Conservation (phyloP, 495 filamentous ascomycete genomes). For the Hypoxylon fragiforme region DNA sequence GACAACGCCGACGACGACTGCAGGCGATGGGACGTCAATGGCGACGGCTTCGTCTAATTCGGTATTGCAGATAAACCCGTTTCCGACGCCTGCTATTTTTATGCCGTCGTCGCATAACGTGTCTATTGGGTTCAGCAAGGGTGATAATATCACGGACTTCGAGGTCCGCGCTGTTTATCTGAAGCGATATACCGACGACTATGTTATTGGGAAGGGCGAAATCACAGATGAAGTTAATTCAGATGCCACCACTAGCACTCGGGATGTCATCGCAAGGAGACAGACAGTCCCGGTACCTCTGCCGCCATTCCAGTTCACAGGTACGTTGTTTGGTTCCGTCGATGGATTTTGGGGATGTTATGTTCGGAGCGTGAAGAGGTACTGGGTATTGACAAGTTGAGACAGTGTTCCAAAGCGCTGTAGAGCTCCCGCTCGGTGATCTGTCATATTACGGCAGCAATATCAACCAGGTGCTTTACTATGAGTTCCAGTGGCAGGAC, state of each 20-base stretch:
- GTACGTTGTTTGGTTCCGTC: slow-evolving; percentile 14
- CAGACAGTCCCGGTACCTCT: neutral
- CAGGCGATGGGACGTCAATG: slow-evolving; percentile 5
- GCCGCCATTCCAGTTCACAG: slow-evolving; percentile 5
- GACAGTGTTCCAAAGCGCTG: slow-evolving; percentile 8
- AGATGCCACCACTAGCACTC: neutral
- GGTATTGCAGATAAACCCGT: slow-evolving; percentile 1
- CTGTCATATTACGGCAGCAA: neutral
- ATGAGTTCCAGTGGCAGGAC: slow-evolving; percentile 23
- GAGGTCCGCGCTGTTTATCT: slow-evolving; percentile 7
- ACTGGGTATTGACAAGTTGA: slow-evolving; percentile 1
- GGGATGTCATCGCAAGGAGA: neutral
- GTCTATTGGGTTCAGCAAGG: slow-evolving; percentile 1
- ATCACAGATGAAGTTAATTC: neutral
- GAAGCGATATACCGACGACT: slow-evolving; percentile 10
- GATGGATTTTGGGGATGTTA: no score
- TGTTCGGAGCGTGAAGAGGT: no score
- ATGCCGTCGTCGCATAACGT: neutral
- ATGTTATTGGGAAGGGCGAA: slow-evolving; percentile 2
- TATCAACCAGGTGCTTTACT: slow-evolving; percentile 14
- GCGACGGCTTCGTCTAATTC: slow-evolving; percentile 4
- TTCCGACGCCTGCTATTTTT: slow-evolving; percentile 11
- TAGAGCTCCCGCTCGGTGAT: slow-evolving; percentile 2
- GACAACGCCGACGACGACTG: neutral
- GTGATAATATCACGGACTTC: slow-evolving; percentile 7